Conservation (phyloP, 495 filamentous ascomycete species). For the Tuber calosporum region DNA sequence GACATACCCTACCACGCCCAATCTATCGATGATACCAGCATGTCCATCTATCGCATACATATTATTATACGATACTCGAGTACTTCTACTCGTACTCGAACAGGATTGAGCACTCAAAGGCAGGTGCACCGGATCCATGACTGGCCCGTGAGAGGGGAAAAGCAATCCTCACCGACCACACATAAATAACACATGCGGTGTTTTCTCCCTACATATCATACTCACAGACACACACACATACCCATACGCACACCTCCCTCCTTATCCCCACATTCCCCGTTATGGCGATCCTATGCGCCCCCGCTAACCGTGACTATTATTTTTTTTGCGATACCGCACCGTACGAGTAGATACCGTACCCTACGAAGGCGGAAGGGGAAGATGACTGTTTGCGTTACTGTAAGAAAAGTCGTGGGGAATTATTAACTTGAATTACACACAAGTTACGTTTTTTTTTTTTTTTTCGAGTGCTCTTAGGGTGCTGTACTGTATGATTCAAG, state of each 20-base stretch:
- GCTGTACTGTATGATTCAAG: no score
- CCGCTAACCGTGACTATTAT: slow-evolving; percentile 1
- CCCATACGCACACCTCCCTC: not conserved
- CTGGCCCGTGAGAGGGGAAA: not conserved
- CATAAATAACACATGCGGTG: slow-evolving; percentile 5
- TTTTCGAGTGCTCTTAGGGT: no score
- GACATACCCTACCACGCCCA: not conserved
- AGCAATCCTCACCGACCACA: not conserved
- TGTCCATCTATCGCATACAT: not conserved
- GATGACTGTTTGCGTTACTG: not conserved
- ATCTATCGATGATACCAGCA: not conserved
- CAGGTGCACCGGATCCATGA: not conserved
- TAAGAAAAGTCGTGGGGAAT: not conserved
- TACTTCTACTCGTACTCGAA: no score
- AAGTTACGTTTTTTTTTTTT: not conserved
- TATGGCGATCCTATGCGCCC: not conserved
- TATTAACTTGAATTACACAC: not conserved
- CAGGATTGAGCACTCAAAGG: no score
- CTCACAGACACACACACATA: not conserved
- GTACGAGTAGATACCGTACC: no score
- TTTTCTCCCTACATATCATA: not conserved
- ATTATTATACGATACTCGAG: no score
- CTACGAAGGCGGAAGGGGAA: no score
- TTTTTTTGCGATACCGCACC: not conserved
- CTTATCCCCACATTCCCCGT: not conserved